phyloP scores from a whole-genome alignment of 176 grass and related monocot species.

The Oryza longistaminata region DNA sequence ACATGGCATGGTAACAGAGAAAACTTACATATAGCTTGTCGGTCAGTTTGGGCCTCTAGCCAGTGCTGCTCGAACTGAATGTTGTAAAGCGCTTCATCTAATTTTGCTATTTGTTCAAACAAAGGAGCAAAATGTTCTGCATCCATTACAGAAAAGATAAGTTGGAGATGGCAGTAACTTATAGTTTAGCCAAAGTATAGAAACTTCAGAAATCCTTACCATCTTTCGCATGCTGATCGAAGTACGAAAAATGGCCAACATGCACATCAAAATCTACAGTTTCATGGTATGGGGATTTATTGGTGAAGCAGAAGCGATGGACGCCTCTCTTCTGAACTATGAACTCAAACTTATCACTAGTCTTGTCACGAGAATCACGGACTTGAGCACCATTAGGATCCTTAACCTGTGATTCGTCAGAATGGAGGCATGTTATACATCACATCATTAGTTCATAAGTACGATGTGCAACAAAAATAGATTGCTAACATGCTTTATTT shows the following conservation, averaged over 20 bases:
- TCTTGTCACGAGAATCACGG: constrained; percentile 79
- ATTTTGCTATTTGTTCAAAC: constrained; percentile 91
- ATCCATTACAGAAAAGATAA: constrained; percentile 7
- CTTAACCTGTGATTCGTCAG: constrained; percentile 64
- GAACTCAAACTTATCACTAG: constrained; percentile 91
- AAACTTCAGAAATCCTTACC: constrained; percentile 52
- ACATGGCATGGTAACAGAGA: background rate
- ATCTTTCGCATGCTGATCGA: constrained; percentile 97
- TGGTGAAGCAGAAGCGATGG: constrained; percentile 89
- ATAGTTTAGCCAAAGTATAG: background rate
- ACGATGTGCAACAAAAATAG: background rate
- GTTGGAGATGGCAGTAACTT: background rate
- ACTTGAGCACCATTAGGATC: constrained; percentile 73
- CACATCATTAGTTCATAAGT: background rate
- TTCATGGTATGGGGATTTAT: constrained; percentile 94
- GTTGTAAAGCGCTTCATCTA: constrained; percentile 97
- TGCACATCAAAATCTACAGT: constrained; percentile 98
- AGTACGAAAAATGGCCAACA: constrained; percentile 90
- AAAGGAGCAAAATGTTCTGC: constrained; percentile 94
- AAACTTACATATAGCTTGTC: constrained; percentile 82
- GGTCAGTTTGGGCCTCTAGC: constrained; percentile 96
- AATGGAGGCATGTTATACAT: background rate
- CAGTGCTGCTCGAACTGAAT: constrained; percentile 99
- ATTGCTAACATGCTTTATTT: background rate
- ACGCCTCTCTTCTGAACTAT: constrained; percentile 88